phyloP scores from a whole-genome alignment of 352 stramenopile species.

The Phytophthora vignae region DNA sequence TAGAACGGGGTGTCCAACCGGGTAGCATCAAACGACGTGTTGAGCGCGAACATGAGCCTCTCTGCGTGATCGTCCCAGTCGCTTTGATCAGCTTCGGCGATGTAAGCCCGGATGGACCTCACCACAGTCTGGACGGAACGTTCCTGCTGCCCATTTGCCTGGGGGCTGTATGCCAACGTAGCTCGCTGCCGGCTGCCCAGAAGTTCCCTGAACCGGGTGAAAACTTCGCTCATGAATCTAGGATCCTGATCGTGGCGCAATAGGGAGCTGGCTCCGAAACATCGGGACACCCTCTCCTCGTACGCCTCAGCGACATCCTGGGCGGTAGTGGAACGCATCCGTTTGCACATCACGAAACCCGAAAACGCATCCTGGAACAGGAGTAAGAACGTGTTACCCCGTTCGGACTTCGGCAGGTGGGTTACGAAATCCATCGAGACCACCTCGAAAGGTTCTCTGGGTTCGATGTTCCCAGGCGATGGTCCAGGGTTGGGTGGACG shows the following conservation, averaged over 20 bases:
- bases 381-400: conserved; percentile 2
- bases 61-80: too few relatives aligned
- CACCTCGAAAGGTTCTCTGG: too few relatives aligned
- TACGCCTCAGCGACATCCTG: conserved; percentile 34
- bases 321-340: not conserved
- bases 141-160: conserved; percentile 48
- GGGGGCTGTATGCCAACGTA: conserved; percentile 36
- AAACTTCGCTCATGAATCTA: conserved; percentile 36
- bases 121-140: conserved; percentile 4
- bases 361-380: conserved; percentile 11
- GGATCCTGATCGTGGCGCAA: conserved; percentile 36
- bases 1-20: too few relatives aligned
- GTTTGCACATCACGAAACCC: conserved; percentile 28
- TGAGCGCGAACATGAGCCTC: too few relatives aligned
- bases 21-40: too few relatives aligned
- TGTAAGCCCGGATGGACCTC: too few relatives aligned
- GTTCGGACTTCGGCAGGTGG: not conserved
- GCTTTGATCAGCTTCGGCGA: too few relatives aligned
- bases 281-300: conserved; percentile 25
- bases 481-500: too few relatives aligned
- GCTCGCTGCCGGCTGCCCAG: conserved; percentile 24
- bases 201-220: conserved; percentile 33
- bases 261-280: conserved; percentile 29
- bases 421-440: too few relatives aligned
- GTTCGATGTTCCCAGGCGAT: too few relatives aligned